These are phyloP conservation scores for Paramecium bursaria DNA, from an alignment of 73 alveolate species.

Conservation along the genomic window DNA sequence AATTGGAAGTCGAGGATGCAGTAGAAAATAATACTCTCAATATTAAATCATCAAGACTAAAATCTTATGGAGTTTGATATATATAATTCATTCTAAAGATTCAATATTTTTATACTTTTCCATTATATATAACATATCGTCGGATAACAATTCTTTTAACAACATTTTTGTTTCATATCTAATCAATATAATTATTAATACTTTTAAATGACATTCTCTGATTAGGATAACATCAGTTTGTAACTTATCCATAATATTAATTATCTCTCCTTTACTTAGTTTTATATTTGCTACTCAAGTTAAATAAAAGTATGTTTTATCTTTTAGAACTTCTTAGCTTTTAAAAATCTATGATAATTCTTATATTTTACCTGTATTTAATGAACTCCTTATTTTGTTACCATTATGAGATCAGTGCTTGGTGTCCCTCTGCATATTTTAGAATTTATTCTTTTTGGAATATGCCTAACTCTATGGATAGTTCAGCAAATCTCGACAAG, in stretches of 20 bases:
- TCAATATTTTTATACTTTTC: slow-evolving; percentile 4
- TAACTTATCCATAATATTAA: slow-evolving; percentile 49
- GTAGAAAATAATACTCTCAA: slow-evolving; percentile 35
- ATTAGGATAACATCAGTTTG: slow-evolving; percentile 3
- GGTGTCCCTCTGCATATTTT: slow-evolving; percentile 25
- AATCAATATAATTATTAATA: neutral
- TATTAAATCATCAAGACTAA: slow-evolving; percentile 15
- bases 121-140: neutral
- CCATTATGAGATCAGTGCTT: neutral
- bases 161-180: slow-evolving; percentile 40
- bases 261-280: neutral
- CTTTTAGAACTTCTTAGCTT: slow-evolving; percentile 9
- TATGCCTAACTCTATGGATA: slow-evolving; percentile 37
- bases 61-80: slow-evolving; percentile 48
- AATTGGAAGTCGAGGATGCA: slow-evolving; percentile 22
- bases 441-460: slow-evolving; percentile 16
- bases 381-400: neutral
- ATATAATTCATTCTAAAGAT: slow-evolving; percentile 22
- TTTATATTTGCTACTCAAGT: neutral
- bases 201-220: slow-evolving; percentile 37
- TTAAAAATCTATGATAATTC: neutral
- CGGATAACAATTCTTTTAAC: neutral
- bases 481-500: slow-evolving; percentile 39
- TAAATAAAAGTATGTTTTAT: slow-evolving; percentile 12
- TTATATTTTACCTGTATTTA: slow-evolving; percentile 34